Conservation (phyloP, 352 stramenopile species). For the Phytopythium cucurbitacearum region DNA sequence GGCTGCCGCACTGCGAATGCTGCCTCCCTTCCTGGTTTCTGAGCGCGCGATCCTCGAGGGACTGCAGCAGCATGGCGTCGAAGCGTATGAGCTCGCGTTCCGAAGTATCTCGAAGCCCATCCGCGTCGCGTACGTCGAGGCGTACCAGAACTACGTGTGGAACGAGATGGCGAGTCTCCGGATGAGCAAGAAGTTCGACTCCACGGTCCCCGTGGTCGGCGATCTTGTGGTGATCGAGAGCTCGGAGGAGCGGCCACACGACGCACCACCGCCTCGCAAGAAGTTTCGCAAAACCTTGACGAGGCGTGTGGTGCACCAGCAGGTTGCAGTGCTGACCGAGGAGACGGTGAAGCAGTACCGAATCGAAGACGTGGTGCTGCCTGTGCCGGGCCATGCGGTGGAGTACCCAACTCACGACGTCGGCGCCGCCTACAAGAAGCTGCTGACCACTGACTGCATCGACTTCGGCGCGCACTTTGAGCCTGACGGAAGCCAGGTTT, state of each 20-base stretch:
- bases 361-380: slow-evolving; percentile 93
- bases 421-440: slow-evolving; percentile 38
- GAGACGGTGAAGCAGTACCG: slow-evolving; percentile 84
- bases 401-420: slow-evolving; percentile 79
- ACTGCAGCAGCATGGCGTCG: slow-evolving; percentile 65
- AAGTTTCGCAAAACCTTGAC: slow-evolving; percentile 31
- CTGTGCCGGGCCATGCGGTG: slow-evolving; percentile 89
- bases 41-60: slow-evolving; percentile 75
- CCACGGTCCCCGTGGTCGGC: slow-evolving; percentile 63
- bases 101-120: slow-evolving; percentile 55
- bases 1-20: slow-evolving; percentile 63
- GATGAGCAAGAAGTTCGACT: slow-evolving; percentile 62
- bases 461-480: slow-evolving; percentile 48
- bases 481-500: slow-evolving; percentile 45
- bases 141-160: slow-evolving; percentile 94
- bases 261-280: slow-evolving; percentile 14
- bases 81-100: slow-evolving; percentile 71
- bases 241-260: slow-evolving; percentile 8
- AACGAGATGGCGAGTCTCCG: slow-evolving; percentile 92
- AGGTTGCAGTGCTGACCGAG: slow-evolving; percentile 70
- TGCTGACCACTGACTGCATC: slow-evolving; percentile 53
- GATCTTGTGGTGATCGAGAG: slow-evolving; percentile 81
- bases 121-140: slow-evolving; percentile 62
- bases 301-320: slow-evolving; percentile 9
- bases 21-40: slow-evolving; percentile 65